Evolutionary conservation across 192 early-diverging fungal genomes (phyloP).

Genomic region (Allomyces macrogynus): DNA sequence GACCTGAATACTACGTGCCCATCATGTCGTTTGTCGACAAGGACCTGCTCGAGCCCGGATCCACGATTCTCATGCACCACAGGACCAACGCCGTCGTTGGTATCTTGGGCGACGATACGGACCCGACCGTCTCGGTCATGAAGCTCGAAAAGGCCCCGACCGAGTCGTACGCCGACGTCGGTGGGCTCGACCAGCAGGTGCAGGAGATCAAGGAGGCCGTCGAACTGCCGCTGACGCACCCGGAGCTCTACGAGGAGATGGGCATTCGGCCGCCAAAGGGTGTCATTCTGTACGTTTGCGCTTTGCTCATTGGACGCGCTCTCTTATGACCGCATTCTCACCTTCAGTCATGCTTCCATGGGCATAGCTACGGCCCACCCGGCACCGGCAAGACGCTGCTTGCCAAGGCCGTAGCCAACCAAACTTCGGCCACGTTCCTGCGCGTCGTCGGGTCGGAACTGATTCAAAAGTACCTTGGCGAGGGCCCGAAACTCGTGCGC

Average conservation of each 20-base stretch:
- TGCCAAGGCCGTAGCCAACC: constrained; percentile 94
- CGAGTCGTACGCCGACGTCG: constrained; percentile 94
- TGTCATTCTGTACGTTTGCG: constrained; percentile 75
- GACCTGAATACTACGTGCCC: constrained; percentile 91
- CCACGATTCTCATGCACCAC: constrained; percentile 83
- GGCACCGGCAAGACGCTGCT: constrained; percentile 67
- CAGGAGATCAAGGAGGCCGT: constrained; percentile 98
- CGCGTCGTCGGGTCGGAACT: constrained; percentile 93
- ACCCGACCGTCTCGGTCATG: constrained; percentile 99
- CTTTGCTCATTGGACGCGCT: not conserved
- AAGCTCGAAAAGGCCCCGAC: constrained; percentile 97
- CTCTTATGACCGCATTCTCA: not conserved
- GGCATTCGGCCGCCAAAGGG: constrained; percentile 97
- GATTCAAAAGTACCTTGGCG: constrained; percentile 97
- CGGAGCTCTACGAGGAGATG: constrained; percentile 96
- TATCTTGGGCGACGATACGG: constrained; percentile 81
- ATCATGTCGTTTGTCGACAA: constrained; percentile 99
- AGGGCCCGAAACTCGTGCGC: constrained; percentile 92
- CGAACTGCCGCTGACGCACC: constrained; percentile 89
- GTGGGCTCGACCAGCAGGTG: constrained; percentile 89
- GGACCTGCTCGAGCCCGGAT: constrained; percentile 91
- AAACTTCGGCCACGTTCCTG: constrained; percentile 92
- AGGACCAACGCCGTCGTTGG: constrained; percentile 82
- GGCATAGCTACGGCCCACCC: not conserved
- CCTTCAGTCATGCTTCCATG: not conserved